phyloP scores from a whole-genome alignment of 495 filamentous ascomycete species.

The Hyaloscypha finlandica region DNA sequence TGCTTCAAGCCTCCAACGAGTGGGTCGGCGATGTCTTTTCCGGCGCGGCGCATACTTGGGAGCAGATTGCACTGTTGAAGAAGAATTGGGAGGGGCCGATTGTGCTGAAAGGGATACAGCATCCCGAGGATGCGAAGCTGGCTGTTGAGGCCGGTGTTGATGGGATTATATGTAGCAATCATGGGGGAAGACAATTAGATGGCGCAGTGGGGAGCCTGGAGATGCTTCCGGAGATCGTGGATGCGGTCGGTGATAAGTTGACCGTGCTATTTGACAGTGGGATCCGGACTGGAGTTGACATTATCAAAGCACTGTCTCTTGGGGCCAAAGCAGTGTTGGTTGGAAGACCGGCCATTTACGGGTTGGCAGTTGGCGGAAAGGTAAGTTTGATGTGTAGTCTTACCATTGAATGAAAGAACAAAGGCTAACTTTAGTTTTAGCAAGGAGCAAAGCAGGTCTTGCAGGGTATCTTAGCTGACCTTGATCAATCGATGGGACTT shows the following conservation, averaged over 20 bases:
- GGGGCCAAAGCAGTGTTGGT: slow-evolving; percentile 55
- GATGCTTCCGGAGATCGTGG: slow-evolving; percentile 93
- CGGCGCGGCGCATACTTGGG: slow-evolving; percentile 57
- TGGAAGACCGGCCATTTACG: slow-evolving; percentile 52
- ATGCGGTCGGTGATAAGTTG: slow-evolving; percentile 75
- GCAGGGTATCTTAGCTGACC: slow-evolving; percentile 57
- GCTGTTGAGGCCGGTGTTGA: slow-evolving; percentile 83
- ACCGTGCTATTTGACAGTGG: slow-evolving; percentile 91
- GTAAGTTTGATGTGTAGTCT: background rate
- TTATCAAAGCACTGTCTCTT: slow-evolving; percentile 77
- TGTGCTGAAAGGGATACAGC: slow-evolving; percentile 88
- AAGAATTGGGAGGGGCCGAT: slow-evolving; percentile 77
- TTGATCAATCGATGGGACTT: slow-evolving; percentile 62
- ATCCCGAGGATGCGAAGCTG: slow-evolving; percentile 87
- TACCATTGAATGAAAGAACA: background rate
- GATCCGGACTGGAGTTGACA: slow-evolving; percentile 84
- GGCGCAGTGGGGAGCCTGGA: slow-evolving; percentile 85
- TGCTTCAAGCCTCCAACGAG: slow-evolving; percentile 36
- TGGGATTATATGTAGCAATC: slow-evolving; percentile 84
- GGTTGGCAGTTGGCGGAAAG: slow-evolving; percentile 53
- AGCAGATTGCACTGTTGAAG: slow-evolving; percentile 55
- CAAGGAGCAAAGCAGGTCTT: slow-evolving; percentile 60
- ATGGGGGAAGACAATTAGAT: slow-evolving; percentile 85
- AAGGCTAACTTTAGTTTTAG: slow-evolving; percentile 12
- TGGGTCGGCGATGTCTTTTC: slow-evolving; percentile 55